Base-by-base conservation (phyloP, 2,329 filamentous ascomycete species). In the Sporothrix pseudoabietina region DNA sequence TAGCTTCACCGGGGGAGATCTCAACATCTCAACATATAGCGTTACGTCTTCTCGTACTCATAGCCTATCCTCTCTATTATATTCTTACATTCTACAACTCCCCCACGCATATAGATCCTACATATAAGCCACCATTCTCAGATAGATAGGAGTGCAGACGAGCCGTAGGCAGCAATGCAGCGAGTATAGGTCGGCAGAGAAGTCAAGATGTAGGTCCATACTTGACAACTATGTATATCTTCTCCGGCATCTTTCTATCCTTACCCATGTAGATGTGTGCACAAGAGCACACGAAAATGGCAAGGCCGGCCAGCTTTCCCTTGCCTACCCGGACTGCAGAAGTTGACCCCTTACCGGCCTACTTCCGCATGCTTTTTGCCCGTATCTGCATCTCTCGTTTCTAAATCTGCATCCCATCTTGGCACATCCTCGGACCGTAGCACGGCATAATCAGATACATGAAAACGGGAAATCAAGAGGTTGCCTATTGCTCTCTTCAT, bases 311-410 rank as follows among this genome's bases (percentile, higher is more conserved):
- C 5, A 26, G 30, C 55, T 19, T 35, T 35, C 26, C 55, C 55
- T 1, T 39, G 22, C 52, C 55, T n/a, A 35, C 55, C 55, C 55
- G 55, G 55, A 59, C 55, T 35, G 52, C 16, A 9, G 55, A 19
- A 14, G 55, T 19, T 59, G 55, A 4, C 30, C 30, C 30, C 16
- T 19, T 35, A 4, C 6, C 19, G 35, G 55, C 32, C 30, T 35
- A 14, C 30, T 19, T 19, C 30, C 55, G 30, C 55, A 8, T 35
- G 54, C 4, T 19, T 59, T 59, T 35, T 35, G 14, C 55, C 30
- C 30, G 55, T 59, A 35, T 59, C 55, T 59, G 55, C 55, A 59
- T 59, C 55, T 59, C 26, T 59, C 35, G 30, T 49, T 49, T 66
- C 22, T 49, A 22, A 66, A 66, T 66, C 63, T 66, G 41, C 63